Conservation (phyloP, 306 rosid species). For the Pyrus communis region DNA sequence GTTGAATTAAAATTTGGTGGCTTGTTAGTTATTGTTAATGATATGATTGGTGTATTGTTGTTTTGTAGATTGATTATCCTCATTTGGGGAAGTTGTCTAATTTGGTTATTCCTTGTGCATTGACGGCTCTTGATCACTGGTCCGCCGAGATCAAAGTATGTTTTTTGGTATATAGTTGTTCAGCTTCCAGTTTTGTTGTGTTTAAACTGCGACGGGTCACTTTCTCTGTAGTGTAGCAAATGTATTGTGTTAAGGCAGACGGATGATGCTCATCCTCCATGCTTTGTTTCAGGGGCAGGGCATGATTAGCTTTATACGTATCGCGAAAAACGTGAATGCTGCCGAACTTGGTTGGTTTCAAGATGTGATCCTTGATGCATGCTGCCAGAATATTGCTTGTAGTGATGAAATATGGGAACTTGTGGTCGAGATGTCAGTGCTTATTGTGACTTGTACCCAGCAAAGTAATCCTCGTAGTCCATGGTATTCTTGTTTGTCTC, state of each 20-base stretch:
- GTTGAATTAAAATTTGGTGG: background rate
- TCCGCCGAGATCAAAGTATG: constrained; percentile 85
- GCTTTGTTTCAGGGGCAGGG: constrained; percentile 69
- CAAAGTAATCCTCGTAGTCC: constrained; percentile 76
- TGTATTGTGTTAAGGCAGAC: background rate
- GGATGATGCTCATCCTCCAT: background rate
- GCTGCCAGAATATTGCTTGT: constrained; percentile 85
- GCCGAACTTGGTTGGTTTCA: constrained; percentile 54
- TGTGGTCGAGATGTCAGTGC: constrained; percentile 71
- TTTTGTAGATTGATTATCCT: constrained; percentile 63
- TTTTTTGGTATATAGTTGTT: background rate
- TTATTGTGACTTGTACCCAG: constrained; percentile 56
- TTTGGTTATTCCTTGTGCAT: constrained; percentile 78
- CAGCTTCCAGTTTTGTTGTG: background rate
- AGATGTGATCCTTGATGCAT: constrained; percentile 89
- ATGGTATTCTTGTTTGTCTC: constrained; percentile 45
- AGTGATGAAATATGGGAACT: constrained; percentile 75
- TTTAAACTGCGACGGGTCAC: background rate
- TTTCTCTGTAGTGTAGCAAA: background rate
- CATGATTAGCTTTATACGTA: constrained; percentile 55
- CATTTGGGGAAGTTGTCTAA: constrained; percentile 62
- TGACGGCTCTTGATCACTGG: constrained; percentile 91
- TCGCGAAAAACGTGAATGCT: constrained; percentile 57
- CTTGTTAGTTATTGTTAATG: background rate
- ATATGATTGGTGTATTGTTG: background rate